phyloP scores from a whole-genome alignment of 192 early-diverging fungal genomes.

The Mortierella antarctica region DNA sequence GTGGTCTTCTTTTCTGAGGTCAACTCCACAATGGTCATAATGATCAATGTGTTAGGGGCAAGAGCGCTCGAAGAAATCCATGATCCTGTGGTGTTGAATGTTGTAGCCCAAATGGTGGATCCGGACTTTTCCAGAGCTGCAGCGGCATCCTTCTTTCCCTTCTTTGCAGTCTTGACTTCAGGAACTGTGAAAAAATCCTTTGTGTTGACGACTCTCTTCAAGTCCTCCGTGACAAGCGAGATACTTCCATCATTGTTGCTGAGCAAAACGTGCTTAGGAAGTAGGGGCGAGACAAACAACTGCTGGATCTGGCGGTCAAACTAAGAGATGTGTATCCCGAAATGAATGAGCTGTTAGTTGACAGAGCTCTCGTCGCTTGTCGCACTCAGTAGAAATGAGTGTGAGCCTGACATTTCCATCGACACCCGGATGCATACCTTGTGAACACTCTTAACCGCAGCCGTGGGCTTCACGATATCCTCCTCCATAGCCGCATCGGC shows the following conservation, averaged over 20 bases:
- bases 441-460: constrained; percentile 17
- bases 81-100: constrained; percentile 57
- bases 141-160: constrained; percentile 19
- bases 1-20: constrained; percentile 14
- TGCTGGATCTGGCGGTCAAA: constrained; percentile 59
- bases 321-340: constrained; percentile 21
- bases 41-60: constrained; percentile 49
- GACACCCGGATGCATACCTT: constrained; percentile 8
- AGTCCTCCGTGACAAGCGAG: constrained; percentile 55
- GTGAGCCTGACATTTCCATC: too few relatives aligned
- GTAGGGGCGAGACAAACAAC: constrained; percentile 53
- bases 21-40: constrained; percentile 48
- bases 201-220: constrained; percentile 55
- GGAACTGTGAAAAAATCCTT: constrained; percentile 24
- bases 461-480: constrained; percentile 45
- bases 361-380: too few relatives aligned
- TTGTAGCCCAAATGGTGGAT: constrained; percentile 52
- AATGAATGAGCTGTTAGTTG: too few relatives aligned
- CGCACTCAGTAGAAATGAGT: too few relatives aligned
- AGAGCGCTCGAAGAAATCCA: constrained; percentile 58
- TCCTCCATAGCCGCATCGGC: constrained; percentile 19
- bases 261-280: constrained; percentile 57
- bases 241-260: constrained; percentile 56
- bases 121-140: constrained; percentile 6
- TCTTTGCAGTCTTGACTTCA: constrained; percentile 12